phyloP scores from a whole-genome alignment of 1,284 basidiomycete genomes.

The Cryptococcus amylolentus region DNA sequence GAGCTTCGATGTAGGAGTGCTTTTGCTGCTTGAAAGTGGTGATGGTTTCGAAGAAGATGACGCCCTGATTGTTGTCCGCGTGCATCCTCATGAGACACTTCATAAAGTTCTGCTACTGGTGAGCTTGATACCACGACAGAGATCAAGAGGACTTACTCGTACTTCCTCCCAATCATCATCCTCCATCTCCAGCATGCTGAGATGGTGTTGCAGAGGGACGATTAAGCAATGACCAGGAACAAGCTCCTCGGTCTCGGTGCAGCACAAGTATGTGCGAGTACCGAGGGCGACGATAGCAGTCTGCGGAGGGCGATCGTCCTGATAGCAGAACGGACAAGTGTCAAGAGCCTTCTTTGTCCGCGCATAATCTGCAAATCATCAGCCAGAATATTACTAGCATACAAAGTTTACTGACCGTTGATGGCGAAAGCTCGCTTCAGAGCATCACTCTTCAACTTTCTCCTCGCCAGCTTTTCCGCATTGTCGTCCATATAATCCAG shows the following conservation, averaged over 20 bases:
- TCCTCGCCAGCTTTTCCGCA: conserved; percentile 81
- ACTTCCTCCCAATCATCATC: conserved; percentile 99
- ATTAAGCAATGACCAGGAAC: conserved; percentile 87
- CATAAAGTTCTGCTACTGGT: conserved; percentile 81
- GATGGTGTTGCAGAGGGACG: conserved; percentile 89
- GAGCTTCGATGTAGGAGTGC: conserved; percentile 86
- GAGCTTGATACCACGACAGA: neutral
- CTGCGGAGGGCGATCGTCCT: conserved; percentile 80
- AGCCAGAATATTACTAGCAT: conserved; percentile 1
- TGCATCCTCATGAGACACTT: conserved; percentile 96
- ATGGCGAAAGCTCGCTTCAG: conserved; percentile 97
- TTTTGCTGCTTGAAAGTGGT: conserved; percentile 77
- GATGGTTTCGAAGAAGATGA: conserved; percentile 92
- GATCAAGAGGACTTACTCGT: conserved; percentile 57
- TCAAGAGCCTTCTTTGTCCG: conserved; percentile 87
- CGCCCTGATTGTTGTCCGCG: conserved; percentile 79
- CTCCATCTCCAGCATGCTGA: conserved; percentile 87
- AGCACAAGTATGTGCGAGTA: conserved; percentile 80
- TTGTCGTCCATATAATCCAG: conserved; percentile 96
- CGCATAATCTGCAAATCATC: conserved; percentile 69
- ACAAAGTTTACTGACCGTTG: conserved; percentile 60
- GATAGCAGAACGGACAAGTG: conserved; percentile 80
- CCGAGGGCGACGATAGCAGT: conserved; percentile 86
- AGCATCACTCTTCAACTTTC: conserved; percentile 91
- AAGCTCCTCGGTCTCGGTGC: conserved; percentile 80